These are phyloP conservation scores for Bipolaris sorokiniana DNA, from an alignment of 2,329 filamentous ascomycete species.

Conservation along the genomic window DNA sequence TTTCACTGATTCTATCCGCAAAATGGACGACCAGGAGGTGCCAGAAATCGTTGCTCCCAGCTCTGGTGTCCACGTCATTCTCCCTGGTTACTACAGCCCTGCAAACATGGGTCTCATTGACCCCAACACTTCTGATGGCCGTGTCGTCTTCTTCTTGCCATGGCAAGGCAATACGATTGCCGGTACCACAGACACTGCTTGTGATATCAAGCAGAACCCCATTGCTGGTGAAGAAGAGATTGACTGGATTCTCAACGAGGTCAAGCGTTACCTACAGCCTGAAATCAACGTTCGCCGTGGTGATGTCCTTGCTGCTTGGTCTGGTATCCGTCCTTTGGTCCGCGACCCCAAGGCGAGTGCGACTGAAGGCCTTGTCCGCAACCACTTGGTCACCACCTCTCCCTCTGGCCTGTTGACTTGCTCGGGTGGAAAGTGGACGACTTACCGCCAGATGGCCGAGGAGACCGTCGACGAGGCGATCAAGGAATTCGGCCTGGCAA, in stretches of 20 bases:
- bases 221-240: constrained; percentile 83
- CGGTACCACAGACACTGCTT: constrained; percentile 82
- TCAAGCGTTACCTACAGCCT: constrained; percentile 79
- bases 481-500: constrained; percentile 67
- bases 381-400: constrained; percentile 83
- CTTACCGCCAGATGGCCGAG: constrained; percentile 91
- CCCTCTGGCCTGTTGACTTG: constrained; percentile 80
- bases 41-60: constrained; percentile 84
- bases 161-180: constrained; percentile 95
- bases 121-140: constrained; percentile 82
- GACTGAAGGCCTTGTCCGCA: constrained; percentile 85
- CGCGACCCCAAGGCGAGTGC: constrained; percentile 85
- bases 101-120: constrained; percentile 88
- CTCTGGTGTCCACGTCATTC: constrained; percentile 83
- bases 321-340: constrained; percentile 83
- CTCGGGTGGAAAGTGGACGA: constrained; percentile 91
- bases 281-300: constrained; percentile 84
- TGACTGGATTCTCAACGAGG: constrained; percentile 84
- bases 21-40: constrained; percentile 76
- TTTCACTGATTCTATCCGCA: constrained; percentile 83
- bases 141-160: constrained; percentile 91
- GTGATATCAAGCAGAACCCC: constrained; percentile 73
- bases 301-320: constrained; percentile 90
- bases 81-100: constrained; percentile 86
- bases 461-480: constrained; percentile 85